phyloP scores from a whole-genome alignment of 2,329 filamentous ascomycete genomes.

The Fusarium chlamydosporum region DNA sequence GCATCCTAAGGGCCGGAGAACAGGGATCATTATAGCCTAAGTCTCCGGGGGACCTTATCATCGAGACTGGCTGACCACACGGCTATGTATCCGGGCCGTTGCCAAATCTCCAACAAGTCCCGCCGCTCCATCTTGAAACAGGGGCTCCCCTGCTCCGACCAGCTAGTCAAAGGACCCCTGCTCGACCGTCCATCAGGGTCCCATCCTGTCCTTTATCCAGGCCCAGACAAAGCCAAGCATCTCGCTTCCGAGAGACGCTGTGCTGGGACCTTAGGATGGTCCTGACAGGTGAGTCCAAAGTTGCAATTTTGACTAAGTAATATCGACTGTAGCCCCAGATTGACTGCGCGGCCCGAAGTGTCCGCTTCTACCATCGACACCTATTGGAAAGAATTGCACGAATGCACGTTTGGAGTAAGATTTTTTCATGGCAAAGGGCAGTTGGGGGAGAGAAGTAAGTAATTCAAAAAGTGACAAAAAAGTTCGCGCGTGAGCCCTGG shows the following conservation, averaged over 20 bases:
- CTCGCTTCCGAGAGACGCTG: slow-evolving; percentile 47
- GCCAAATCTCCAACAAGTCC: slow-evolving; percentile 49
- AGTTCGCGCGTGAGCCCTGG: slow-evolving; percentile 31
- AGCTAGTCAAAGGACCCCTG: slow-evolving; percentile 17
- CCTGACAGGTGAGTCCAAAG: slow-evolving; percentile 33
- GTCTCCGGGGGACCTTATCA: slow-evolving; percentile 50
- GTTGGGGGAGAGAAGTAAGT: slow-evolving; percentile 1
- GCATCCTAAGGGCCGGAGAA: slow-evolving; percentile 49
- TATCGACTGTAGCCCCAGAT: slow-evolving; percentile 31
- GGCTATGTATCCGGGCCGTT: slow-evolving; percentile 57
- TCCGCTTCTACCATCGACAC: slow-evolving; percentile 22
- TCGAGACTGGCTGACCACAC: slow-evolving; percentile 53
- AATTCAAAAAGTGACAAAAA: slow-evolving; percentile 5
- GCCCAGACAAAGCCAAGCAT: slow-evolving; percentile 46
- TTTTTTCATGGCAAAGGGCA: not conserved
- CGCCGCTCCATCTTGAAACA: slow-evolving; percentile 39
- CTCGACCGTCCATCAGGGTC: slow-evolving; percentile 47
- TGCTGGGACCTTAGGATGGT: slow-evolving; percentile 49
- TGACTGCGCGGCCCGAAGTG: slow-evolving; percentile 37
- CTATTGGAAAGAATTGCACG: slow-evolving; percentile 16
- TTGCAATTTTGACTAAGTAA: slow-evolving; percentile 31
- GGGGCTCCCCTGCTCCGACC: slow-evolving; percentile 30
- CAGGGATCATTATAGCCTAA: slow-evolving; percentile 50
- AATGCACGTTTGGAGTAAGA: slow-evolving; percentile 8
- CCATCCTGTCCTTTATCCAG: slow-evolving; percentile 33